phyloP scores from a whole-genome alignment of 345 rosid species.

The Salix exigua region DNA sequence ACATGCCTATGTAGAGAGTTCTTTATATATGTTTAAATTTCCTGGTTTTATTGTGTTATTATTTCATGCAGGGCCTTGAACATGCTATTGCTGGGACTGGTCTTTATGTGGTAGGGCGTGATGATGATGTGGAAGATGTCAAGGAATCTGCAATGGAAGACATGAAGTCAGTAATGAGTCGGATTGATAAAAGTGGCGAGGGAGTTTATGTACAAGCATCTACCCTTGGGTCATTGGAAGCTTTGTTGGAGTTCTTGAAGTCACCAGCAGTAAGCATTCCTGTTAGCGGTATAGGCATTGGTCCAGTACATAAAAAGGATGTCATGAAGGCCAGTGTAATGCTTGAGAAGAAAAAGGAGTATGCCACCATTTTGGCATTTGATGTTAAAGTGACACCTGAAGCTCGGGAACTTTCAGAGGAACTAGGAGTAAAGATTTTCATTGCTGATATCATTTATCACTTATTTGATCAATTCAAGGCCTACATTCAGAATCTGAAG shows the following conservation, averaged over 20 bases:
- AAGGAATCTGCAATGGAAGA: slow-evolving; percentile 75
- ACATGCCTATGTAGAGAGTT: too few species aligned
- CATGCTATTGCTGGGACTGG: slow-evolving; percentile 96
- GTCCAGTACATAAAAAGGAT: slow-evolving; percentile 90
- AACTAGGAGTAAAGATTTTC: slow-evolving; percentile 85
- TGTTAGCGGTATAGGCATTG: slow-evolving; percentile 85
- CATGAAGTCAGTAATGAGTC: slow-evolving; percentile 77
- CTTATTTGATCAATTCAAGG: slow-evolving; percentile 83
- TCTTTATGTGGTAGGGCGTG: slow-evolving; percentile 69
- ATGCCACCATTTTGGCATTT: slow-evolving; percentile 87
- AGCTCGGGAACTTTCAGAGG: slow-evolving; percentile 84
- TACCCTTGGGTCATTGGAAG: slow-evolving; percentile 92
- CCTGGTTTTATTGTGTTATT: slow-evolving; percentile 5
- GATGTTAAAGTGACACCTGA: slow-evolving; percentile 92
- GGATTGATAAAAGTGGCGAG: slow-evolving; percentile 83
- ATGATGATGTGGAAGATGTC: slow-evolving; percentile 69
- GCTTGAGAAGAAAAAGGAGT: slow-evolving; percentile 94
- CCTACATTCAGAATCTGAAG: slow-evolving; percentile 70
- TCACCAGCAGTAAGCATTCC: slow-evolving; percentile 83
- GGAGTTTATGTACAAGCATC: slow-evolving; percentile 97
- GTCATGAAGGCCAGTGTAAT: slow-evolving; percentile 91
- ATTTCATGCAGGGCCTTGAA: slow-evolving; percentile 66
- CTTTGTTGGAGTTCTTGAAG: slow-evolving; percentile 84
- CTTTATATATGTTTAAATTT: background rate
- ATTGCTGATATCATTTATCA: slow-evolving; percentile 96